Base-by-base conservation (phyloP, 371 early-diverging fungal species). In the Dinochytrium kinnereticum region DNA sequence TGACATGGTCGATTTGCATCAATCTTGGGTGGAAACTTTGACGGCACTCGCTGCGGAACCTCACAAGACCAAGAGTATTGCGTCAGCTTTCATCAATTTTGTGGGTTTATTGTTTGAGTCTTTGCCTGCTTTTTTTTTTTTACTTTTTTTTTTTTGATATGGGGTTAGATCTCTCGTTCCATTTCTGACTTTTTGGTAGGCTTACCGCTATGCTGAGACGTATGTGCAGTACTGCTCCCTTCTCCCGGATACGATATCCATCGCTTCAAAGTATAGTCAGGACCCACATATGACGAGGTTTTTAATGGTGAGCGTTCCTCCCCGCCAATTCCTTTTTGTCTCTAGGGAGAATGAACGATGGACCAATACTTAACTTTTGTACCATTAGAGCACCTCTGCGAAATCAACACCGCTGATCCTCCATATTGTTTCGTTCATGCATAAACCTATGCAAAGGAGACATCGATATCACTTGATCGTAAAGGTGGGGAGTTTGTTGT, bases 361-460 rank as follows among this genome's bases (percentile, higher is more conserved):
- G n/a, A n/a, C n/a, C n/a, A 31, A 38, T 7, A 34, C 7, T 53
- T 5, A 26, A 17, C 34, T 36, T 61, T 38, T n/a, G n/a, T n/a
- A n/a, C n/a, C n/a, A 13, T 34, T 51, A 73, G 73, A 73, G 28
- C 31, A 65, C 65, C n/a, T 31, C 61, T 33, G 59, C 57, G 0
- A 51, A 69, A 19, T 65, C 74, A 0, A 68, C 51, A 21, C 73
- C 73, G 28, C 68, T 64, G 15, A 74, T 77, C 24, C 70, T 77
- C 10, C 70, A 77, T 44, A 38, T 77, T 44, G 74, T 77, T 24
- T 70, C 77, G 7, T 51, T 55, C 28, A 33, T 77, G 34, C 74
- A 77, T 44, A 69, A 71, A 38, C 77, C 77, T 2, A 64, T 72
- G 50, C 77, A 77, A 37, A 57, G 74, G 69, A 64, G 69, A 40